Conservation (phyloP, 345 rosid genomes). For the Erucastrum elatum region DNA sequence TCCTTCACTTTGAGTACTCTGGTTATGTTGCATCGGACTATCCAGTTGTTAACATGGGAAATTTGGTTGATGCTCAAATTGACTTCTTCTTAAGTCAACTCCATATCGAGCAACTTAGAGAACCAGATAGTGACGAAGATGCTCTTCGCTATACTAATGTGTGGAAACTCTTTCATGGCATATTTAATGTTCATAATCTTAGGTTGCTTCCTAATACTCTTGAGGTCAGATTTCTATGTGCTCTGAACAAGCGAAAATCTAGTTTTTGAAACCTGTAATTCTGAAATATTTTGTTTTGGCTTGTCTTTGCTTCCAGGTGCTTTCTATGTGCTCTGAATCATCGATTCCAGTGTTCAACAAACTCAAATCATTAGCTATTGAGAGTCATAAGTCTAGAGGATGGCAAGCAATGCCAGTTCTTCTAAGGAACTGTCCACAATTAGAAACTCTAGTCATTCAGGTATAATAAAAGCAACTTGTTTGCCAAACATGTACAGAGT, state of each 20-base stretch:
- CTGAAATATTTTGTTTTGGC: not conserved
- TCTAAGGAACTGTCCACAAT: not conserved
- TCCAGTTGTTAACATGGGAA: not conserved
- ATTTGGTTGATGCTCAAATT: not conserved
- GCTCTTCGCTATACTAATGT: not conserved
- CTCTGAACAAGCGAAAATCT: too few relatives aligned
- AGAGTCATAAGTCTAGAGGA: not conserved
- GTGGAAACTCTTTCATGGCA: not conserved
- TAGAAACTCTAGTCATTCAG: not conserved
- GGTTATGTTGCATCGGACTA: not conserved
- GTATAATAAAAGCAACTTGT: too few relatives aligned
- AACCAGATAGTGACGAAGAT: not conserved
- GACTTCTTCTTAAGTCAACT: not conserved
- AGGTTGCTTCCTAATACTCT: too few relatives aligned
- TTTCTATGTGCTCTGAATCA: not conserved
- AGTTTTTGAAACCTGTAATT: not conserved
- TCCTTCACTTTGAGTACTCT: not conserved
- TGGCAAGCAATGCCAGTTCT: conserved; percentile 23
- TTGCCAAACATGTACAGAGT: not conserved
- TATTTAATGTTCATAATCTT: too few relatives aligned
- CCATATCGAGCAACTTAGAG: not conserved
- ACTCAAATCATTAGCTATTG: not conserved
- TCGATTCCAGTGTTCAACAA: conserved; percentile 19
- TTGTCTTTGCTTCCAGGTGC: conserved; percentile 3
- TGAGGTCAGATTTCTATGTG: too few relatives aligned